Base-by-base conservation (phyloP, 202 grass and related monocot species). In the Bolboschoenoplectus hybrid region DNA sequence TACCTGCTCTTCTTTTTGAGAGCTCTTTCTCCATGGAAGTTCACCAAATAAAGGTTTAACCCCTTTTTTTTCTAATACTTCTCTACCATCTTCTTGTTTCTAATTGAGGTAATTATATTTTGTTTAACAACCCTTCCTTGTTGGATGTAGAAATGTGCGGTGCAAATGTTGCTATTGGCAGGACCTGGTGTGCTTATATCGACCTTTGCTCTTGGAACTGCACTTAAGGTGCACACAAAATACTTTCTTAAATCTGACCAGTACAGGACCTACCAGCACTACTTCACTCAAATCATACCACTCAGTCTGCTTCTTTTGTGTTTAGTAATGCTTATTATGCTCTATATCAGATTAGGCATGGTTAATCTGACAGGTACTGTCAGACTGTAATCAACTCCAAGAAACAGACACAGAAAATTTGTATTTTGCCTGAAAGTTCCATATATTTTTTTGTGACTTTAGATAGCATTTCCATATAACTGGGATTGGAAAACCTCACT, bases 401-500 rank as follows among this genome's bases (percentile, higher is more conserved):
- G 9, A 76, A 76, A 76, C 8, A 5, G 19, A 76, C 4, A 20
- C 26, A 39, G 26, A 32, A 11, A 36, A 65, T 67, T n/a, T 6
- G 17, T 50, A 51, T 75, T 46, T 82, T 20, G 4, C 34, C 79
- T 55, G 16, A 67, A 87, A 87, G 26, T 60, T 81, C n/a, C 19
- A 17, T 57, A 57, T 52, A 4, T 86, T 74, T 32, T 67, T 82
- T 39, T 51, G 75, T 19, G 84, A n/a, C 7, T 83, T 36, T 68
- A 98, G 96, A n/a, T 90, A 7, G 82, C 90, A 76, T 95, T 98
- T 90, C 96, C 96, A 16, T 98, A 95, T 26, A 51, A 93, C 16
- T 98, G 93, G 96, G 87, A 88, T 88, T 98, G 96, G 96, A 98
- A 95, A 88, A 94, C 89, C 78, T 94, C 95, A 57, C 87, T 98